Percentiles rank a stretch among this genome's conserved stretches.
phyloP scores from a whole-genome alignment of 2,329 filamentous ascomycete genomes.

The Fusarium newnesense region DNA sequence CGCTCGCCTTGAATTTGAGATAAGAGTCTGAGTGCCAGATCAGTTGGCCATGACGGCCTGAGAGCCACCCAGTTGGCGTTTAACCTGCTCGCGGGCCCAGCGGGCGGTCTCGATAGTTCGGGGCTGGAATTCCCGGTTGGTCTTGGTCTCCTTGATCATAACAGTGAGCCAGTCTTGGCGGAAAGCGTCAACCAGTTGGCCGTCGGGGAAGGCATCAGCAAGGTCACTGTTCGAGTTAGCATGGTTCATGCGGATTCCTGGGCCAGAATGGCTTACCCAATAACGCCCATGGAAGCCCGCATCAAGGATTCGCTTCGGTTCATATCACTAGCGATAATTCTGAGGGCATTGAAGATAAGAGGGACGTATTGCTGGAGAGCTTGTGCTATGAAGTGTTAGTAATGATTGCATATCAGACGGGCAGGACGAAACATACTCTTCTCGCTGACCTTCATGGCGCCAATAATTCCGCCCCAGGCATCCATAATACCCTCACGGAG shows the following conservation, averaged over 20 bases:
- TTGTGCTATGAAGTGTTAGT: constrained; percentile 62
- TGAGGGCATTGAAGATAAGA: constrained; percentile 87
- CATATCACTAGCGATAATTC: constrained; percentile 80
- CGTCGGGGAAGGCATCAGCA: constrained; percentile 91
- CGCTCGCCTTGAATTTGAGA: neutral
- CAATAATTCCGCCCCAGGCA: constrained; percentile 96
- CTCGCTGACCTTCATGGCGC: constrained; percentile 85
- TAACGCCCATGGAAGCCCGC: constrained; percentile 95
- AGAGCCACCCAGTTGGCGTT: constrained; percentile 78
- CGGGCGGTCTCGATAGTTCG: constrained; percentile 94
- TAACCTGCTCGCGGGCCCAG: constrained; percentile 97
- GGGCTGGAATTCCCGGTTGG: constrained; percentile 84
- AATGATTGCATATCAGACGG: constrained; percentile 28
- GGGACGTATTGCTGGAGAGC: constrained; percentile 81
- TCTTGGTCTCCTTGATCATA: constrained; percentile 92
- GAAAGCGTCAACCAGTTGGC: constrained; percentile 86
- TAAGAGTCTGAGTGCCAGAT: constrained; percentile 13
- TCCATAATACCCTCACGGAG: constrained; percentile 98
- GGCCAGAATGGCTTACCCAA: constrained; percentile 73
- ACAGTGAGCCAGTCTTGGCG: constrained; percentile 88
- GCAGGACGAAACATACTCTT: constrained; percentile 70
- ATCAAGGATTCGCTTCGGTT: constrained; percentile 93
- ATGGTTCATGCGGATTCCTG: neutral
- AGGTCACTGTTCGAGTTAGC: constrained; percentile 73
- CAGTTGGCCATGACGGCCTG: constrained; percentile 62